phyloP scores from a whole-genome alignment of 495 filamentous ascomycete genomes.

The Penicillium verhagenii region DNA sequence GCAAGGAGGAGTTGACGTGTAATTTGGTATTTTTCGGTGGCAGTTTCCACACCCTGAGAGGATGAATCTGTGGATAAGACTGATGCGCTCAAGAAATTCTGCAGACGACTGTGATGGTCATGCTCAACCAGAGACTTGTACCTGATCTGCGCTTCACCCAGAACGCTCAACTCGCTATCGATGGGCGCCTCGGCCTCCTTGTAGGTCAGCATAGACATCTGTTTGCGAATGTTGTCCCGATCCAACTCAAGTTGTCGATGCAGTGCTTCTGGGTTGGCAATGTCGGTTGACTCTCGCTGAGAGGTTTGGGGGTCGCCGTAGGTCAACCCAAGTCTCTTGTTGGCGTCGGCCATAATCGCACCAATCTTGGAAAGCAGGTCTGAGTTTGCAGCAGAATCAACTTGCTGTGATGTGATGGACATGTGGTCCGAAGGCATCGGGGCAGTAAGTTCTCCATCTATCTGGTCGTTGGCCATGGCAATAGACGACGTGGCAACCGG shows the following conservation, averaged over 20 bases:
- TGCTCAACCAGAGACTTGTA: slow-evolving; percentile 48
- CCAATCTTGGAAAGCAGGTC: slow-evolving; percentile 42
- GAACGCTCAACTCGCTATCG: slow-evolving; percentile 35
- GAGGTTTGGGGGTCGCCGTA: slow-evolving; percentile 41
- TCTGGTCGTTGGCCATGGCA: slow-evolving; percentile 44
- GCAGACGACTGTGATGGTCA: slow-evolving; percentile 31
- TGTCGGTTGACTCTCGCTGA: slow-evolving; percentile 39
- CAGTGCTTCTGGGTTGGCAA: slow-evolving; percentile 43
- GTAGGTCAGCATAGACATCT: slow-evolving; percentile 26
- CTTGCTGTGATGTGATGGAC: slow-evolving; percentile 8
- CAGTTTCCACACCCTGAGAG: slow-evolving; percentile 25
- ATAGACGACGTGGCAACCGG: slow-evolving; percentile 44
- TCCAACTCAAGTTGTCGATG: slow-evolving; percentile 46
- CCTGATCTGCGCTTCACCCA: slow-evolving; percentile 29
- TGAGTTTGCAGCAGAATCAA: slow-evolving; percentile 32
- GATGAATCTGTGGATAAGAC: slow-evolving; percentile 7
- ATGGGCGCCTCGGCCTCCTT: slow-evolving; percentile 35
- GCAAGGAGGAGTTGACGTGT: slow-evolving; percentile 37
- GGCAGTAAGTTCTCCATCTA: slow-evolving; percentile 29
- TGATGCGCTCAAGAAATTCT: slow-evolving; percentile 22
- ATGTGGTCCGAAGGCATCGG: slow-evolving; percentile 25
- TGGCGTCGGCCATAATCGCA: slow-evolving; percentile 45
- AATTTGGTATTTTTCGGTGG: slow-evolving; percentile 29
- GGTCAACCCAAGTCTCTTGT: slow-evolving; percentile 40
- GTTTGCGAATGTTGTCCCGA: slow-evolving; percentile 41